Base-by-base conservation (phyloP, 2,329 filamentous ascomycete species). In the Neodidymelliopsis sp. region DNA sequence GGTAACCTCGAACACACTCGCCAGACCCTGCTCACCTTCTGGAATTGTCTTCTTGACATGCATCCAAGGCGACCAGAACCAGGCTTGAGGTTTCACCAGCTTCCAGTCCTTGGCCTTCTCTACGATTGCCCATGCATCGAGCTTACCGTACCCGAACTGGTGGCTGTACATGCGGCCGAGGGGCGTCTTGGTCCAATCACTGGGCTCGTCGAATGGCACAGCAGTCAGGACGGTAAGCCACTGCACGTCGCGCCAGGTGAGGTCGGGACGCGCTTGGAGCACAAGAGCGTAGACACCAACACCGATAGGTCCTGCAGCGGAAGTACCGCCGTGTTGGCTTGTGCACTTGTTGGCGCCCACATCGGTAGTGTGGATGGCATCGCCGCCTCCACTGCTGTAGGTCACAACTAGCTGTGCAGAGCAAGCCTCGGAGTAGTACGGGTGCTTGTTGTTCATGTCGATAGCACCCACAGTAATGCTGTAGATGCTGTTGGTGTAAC, bases 401-500 rank as follows among this genome's bases (percentile, higher is more conserved):
- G 94, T 96, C 8, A 99, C 94, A 2, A 97, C 92, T 35, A 99
- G 79, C 70, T 96, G 90, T 16, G 94, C 94, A 3, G 93, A 97
- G 77, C 94, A 99, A 55, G 90, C 88, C 74, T 99, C 94, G 0
- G 93, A 97, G 74, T 99, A 99, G 72, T 93, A 94, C 0, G 94
- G 92, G 68, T 97, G 93, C n/a, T 83, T 75, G 28, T 93, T 92
- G 59, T 88, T 85, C 50, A 90, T 83, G 70, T 97, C 92, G 54
- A 99, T 88, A 24, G 93, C 93, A 27, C 94, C 94, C 13, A 99
- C 91, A 0, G 92, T 96, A 63, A 99, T 94, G 71, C 91, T 97
- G 80, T 97, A 99, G 63, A 99, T 99, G 70, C 92, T 97, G 78
- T 99, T 99, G 51, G 94, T 99, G 75, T 99, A 99, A 28, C 94